A percentile compares a stretch with the other conserved stretches of the same genome.
These are phyloP conservation scores for Debaryomyces subglobosus DNA, from an alignment of 1,139 yeast genomes.

Conservation along the genomic window DNA sequence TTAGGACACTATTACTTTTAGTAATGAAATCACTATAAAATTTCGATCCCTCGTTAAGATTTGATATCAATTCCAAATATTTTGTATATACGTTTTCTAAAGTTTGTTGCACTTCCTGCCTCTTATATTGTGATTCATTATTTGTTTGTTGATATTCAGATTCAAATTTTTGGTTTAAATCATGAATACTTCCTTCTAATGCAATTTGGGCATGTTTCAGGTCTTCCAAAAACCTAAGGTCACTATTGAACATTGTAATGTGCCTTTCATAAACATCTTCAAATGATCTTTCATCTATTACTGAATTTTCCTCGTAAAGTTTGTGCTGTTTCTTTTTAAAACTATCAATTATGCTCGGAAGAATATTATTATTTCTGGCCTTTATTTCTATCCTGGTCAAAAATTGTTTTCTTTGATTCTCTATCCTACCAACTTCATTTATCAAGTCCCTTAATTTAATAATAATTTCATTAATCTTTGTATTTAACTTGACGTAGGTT, in stretches of 20 bases:
- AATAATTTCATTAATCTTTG: constrained; percentile 37
- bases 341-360: constrained; percentile 55
- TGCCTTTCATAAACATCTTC: constrained; percentile 40
- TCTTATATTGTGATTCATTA: constrained; percentile 30
- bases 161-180: constrained; percentile 41
- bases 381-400: constrained; percentile 47
- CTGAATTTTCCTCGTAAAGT: constrained; percentile 20
- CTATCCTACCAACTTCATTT: constrained; percentile 28
- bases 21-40: constrained; percentile 68
- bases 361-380: constrained; percentile 48
- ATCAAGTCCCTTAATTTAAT: constrained; percentile 45
- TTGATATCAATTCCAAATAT: constrained; percentile 58
- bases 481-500: constrained; percentile 42
- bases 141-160: constrained; percentile 18
- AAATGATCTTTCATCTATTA: constrained; percentile 29
- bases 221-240: constrained; percentile 38
- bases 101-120: constrained; percentile 55
- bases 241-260: constrained; percentile 42
- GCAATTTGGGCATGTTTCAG: constrained; percentile 45
- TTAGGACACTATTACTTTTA: constrained; percentile 50
- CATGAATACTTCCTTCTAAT: constrained; percentile 48
- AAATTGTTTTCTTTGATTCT: constrained; percentile 40
- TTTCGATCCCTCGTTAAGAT: constrained; percentile 67
- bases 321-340: constrained; percentile 25
- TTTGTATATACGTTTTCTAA: constrained; percentile 58